Evolutionary conservation across 2,329 filamentous ascomycete species (phyloP).

Genomic region (Xylariales sp.): DNA sequence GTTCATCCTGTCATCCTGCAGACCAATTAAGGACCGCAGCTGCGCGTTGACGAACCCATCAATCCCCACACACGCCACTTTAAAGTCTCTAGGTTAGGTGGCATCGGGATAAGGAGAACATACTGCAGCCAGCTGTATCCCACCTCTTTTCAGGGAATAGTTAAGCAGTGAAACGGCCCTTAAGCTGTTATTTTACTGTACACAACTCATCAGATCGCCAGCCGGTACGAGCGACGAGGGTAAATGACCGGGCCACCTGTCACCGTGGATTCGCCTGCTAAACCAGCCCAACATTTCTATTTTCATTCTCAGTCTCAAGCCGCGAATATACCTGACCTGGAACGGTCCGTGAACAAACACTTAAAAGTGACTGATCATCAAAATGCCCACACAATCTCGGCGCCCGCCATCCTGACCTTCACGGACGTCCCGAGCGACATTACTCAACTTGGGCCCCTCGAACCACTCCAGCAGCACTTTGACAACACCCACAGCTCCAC

Average conservation of each 20-base stretch:
- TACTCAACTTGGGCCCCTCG: constrained; percentile 30
- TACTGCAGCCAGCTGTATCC: not conserved
- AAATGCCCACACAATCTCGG: constrained; percentile 8
- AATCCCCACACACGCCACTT: not conserved
- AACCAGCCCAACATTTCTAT: constrained; percentile 13
- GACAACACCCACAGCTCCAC: constrained; percentile 11
- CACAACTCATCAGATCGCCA: constrained; percentile 8
- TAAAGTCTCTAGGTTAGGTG: not conserved
- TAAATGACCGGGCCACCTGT: constrained; percentile 24
- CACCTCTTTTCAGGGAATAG: not conserved
- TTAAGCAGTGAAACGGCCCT: not conserved
- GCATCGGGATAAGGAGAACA: not conserved
- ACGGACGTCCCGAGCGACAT: constrained; percentile 37
- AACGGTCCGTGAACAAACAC: not conserved
- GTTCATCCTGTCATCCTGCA: not conserved
- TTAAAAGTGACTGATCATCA: constrained; percentile 10
- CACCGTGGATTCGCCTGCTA: constrained; percentile 17
- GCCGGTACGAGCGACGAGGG: constrained; percentile 10
- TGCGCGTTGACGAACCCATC: constrained; percentile 6
- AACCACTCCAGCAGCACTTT: constrained; percentile 14
- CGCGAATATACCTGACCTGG: not conserved
- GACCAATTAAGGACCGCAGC: constrained; percentile 5
- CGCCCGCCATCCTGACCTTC: constrained; percentile 31
- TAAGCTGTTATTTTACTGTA: not conserved
- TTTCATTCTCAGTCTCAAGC: constrained; percentile 9